Evolutionary conservation across 768 basidiomycete genomes (phyloP).

Genomic region (Amanita thiersii): DNA sequence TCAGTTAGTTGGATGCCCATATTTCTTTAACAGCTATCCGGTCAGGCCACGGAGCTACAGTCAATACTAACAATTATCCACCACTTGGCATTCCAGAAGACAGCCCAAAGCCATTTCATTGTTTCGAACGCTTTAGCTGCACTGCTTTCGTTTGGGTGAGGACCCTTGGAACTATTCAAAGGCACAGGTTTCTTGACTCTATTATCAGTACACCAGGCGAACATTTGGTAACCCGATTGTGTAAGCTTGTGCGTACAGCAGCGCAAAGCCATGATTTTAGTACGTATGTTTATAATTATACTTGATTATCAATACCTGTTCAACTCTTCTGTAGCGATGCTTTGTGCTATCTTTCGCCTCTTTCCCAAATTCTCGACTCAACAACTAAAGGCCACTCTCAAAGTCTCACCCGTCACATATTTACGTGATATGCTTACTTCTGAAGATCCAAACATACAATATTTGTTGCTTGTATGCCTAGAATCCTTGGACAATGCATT

Average conservation of each 20-base stretch:
- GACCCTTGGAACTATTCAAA: not conserved
- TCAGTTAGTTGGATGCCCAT: constrained; percentile 12
- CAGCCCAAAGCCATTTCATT: not conserved
- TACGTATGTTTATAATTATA: not conserved
- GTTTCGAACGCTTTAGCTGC: not conserved
- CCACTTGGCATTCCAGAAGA: not conserved
- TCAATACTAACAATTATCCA: not conserved
- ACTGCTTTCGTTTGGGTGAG: not conserved
- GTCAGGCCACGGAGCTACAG: not conserved
- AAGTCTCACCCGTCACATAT: constrained; percentile 28
- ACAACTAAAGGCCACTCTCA: constrained; percentile 16
- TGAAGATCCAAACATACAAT: constrained; percentile 48
- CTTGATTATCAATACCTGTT: not conserved
- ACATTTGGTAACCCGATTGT: not conserved
- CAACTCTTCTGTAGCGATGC: constrained; percentile 9
- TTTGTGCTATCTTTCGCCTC: constrained; percentile 30
- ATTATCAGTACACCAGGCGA: not conserved
- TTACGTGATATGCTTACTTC: constrained; percentile 57
- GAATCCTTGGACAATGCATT: constrained; percentile 43
- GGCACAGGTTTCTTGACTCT: not conserved
- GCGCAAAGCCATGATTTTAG: not conserved
- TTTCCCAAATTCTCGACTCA: constrained; percentile 19
- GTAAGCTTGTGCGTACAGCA: not conserved
- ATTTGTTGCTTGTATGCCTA: constrained; percentile 61
- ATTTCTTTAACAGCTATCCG: too few species aligned